Percentiles rank a stretch among this genome's conserved stretches.
phyloP scores from a whole-genome alignment of 305 asterid genomes.

The Fraxinus albicans region DNA sequence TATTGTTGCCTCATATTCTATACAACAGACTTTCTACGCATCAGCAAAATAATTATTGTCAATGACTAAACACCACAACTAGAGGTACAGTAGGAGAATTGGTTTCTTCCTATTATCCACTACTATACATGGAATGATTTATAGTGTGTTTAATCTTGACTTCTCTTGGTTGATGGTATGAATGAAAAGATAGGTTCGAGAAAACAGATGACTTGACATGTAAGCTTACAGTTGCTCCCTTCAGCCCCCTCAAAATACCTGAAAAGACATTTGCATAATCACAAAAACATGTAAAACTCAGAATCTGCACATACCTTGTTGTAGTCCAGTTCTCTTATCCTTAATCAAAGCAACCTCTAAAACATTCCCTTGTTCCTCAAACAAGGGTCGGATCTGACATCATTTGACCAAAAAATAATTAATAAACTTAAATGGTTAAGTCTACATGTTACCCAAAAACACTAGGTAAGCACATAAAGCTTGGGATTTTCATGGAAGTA shows the following conservation, averaged over 20 bases:
- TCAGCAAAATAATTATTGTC: conserved; percentile 26
- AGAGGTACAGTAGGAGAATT: conserved; percentile 34
- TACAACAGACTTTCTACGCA: conserved; percentile 23
- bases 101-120: conserved; percentile 27
- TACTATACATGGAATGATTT: conserved; percentile 44
- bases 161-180: conserved; percentile 66
- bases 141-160: conserved; percentile 48
- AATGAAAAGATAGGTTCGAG: conserved; percentile 54
- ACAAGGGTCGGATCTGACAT: conserved; percentile 79
- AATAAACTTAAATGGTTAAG: conserved; percentile 3
- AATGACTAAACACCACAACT: conserved; percentile 35
- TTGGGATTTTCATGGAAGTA: conserved; percentile 8
- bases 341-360: conserved; percentile 92
- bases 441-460: not conserved
- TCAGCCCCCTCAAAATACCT: conserved; percentile 81
- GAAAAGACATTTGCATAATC: conserved; percentile 55
- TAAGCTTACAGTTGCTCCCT: conserved; percentile 64
- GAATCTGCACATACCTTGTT: conserved; percentile 74
- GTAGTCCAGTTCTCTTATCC: conserved; percentile 94
- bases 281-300: conserved; percentile 18
- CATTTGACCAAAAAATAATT: conserved; percentile 22
- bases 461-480: not conserved
- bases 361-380: conserved; percentile 83
- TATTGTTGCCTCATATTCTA: conserved; percentile 26
- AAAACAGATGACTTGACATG: conserved; percentile 64